Evolutionary conservation across 2,329 filamentous ascomycete genomes (phyloP).

Genomic region (Penicillium sp.): DNA sequence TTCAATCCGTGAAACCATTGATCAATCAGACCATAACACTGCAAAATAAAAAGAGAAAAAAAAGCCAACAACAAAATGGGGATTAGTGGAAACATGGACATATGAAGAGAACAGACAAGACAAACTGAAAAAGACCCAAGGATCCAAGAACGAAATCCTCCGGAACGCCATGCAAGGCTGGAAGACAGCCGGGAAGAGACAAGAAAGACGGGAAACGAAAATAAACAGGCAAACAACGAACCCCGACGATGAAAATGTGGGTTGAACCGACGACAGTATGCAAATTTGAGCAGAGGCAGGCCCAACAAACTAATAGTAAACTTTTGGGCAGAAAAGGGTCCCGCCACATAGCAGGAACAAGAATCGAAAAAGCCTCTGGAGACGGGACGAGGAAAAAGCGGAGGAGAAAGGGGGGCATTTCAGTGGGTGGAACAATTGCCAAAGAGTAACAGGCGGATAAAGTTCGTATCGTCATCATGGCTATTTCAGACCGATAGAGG

Average conservation of each 20-base stretch:
- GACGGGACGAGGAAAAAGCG: slow-evolving; percentile 5
- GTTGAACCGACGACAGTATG: slow-evolving; percentile 12
- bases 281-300: slow-evolving; percentile 13
- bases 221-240: too few relatives aligned
- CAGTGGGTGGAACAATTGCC: not conserved
- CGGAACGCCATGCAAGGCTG: slow-evolving; percentile 21
- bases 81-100: slow-evolving; percentile 7
- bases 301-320: slow-evolving; percentile 14
- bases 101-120: slow-evolving; percentile 5
- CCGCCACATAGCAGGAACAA: slow-evolving; percentile 12
- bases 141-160: slow-evolving; percentile 11
- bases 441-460: slow-evolving; percentile 8
- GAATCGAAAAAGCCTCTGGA: slow-evolving; percentile 24
- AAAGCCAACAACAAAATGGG: not conserved
- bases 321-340: slow-evolving; percentile 14
- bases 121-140: slow-evolving; percentile 7
- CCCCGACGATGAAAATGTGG: too few relatives aligned
- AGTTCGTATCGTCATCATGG: slow-evolving; percentile 21
- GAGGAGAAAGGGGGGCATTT: slow-evolving; percentile 3
- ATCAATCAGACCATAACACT: not conserved
- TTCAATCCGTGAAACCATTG: slow-evolving; percentile 3
- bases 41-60: too few relatives aligned
- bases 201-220: not conserved
- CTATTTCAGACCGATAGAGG: slow-evolving; percentile 8
- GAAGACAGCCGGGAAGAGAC: slow-evolving; percentile 2